phyloP scores from a whole-genome alignment of 176 grass and related monocot species.

The Oryza meridionalis region DNA sequence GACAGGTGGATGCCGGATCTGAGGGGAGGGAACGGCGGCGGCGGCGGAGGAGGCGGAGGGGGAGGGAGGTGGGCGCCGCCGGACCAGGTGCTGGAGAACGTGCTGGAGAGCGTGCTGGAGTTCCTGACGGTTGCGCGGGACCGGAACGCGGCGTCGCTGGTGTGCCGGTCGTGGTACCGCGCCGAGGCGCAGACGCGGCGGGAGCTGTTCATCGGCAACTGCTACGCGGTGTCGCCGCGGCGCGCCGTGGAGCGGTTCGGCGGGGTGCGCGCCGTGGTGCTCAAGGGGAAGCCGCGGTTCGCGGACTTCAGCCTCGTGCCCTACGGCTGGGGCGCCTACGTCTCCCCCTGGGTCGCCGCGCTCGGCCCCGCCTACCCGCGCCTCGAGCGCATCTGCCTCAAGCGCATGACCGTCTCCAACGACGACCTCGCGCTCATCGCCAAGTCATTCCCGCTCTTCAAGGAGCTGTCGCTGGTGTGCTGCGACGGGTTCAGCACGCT shows the following conservation, averaged over 20 bases:
- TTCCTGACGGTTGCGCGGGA: slow-evolving; percentile 71
- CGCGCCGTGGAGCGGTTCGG: slow-evolving; percentile 74
- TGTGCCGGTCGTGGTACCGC: slow-evolving; percentile 86
- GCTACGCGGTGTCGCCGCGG: slow-evolving; percentile 79
- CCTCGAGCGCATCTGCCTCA: slow-evolving; percentile 87
- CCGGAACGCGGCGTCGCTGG: slow-evolving; percentile 84
- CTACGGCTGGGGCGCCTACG: slow-evolving; percentile 67
- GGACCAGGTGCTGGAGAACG: slow-evolving; percentile 91
- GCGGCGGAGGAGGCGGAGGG: slow-evolving; percentile 31
- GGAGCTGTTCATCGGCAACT: slow-evolving; percentile 96
- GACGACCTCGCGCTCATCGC: slow-evolving; percentile 67
- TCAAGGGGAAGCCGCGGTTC: slow-evolving; percentile 95
- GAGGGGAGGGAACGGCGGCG: slow-evolving; percentile 40
- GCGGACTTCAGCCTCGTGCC: slow-evolving; percentile 89
- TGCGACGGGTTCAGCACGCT: slow-evolving; percentile 92
- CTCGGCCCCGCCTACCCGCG: slow-evolving; percentile 59
- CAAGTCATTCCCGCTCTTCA: slow-evolving; percentile 66
- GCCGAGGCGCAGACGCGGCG: slow-evolving; percentile 84
- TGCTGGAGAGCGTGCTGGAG: slow-evolving; percentile 86
- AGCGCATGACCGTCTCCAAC: slow-evolving; percentile 86
- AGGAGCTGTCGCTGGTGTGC: slow-evolving; percentile 77
- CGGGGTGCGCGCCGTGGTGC: slow-evolving; percentile 64
- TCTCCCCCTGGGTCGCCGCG: slow-evolving; percentile 64
- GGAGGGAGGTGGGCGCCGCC: slow-evolving; percentile 56
- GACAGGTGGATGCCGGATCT: slow-evolving; percentile 69